A percentile compares a stretch with the other conserved stretches of the same genome.
Evolutionary conservation across 495 filamentous ascomycete genomes (phyloP).

Genomic region (Trypethelium eluteriae): DNA sequence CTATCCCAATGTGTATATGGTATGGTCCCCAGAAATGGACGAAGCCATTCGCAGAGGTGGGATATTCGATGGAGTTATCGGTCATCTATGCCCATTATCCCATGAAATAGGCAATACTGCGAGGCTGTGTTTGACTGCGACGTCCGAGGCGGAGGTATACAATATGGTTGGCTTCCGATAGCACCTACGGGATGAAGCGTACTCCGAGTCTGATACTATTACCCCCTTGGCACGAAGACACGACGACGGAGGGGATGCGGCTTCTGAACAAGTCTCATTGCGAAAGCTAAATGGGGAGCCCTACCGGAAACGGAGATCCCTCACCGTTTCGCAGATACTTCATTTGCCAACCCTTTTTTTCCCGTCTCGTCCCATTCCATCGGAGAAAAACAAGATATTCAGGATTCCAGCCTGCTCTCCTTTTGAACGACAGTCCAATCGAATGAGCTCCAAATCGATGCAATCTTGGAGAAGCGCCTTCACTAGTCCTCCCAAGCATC

Average conservation of each 20-base stretch:
- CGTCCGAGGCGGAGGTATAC: background rate
- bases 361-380: background rate
- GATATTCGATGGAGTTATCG: background rate
- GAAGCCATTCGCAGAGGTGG: slow-evolving; percentile 30
- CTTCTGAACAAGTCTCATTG: too few relatives aligned
- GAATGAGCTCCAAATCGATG: background rate
- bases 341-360: background rate
- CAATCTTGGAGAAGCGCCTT: too few relatives aligned
- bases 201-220: too few relatives aligned
- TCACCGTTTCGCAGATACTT: too few relatives aligned
- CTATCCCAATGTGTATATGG: slow-evolving; percentile 39
- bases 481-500: too few relatives aligned
- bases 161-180: background rate
- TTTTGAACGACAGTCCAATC: background rate
- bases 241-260: too few relatives aligned
- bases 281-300: too few relatives aligned
- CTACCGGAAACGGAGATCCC: too few relatives aligned
- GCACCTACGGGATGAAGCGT: too few relatives aligned
- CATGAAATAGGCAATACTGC: background rate
- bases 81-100: background rate
- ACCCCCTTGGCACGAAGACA: too few relatives aligned
- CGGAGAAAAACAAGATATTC: background rate
- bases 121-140: background rate
- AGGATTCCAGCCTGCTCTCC: background rate
- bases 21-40: slow-evolving; percentile 40